Evolutionary conservation across 495 filamentous ascomycete genomes (phyloP).

Genomic region (Neurospora hispaniola): DNA sequence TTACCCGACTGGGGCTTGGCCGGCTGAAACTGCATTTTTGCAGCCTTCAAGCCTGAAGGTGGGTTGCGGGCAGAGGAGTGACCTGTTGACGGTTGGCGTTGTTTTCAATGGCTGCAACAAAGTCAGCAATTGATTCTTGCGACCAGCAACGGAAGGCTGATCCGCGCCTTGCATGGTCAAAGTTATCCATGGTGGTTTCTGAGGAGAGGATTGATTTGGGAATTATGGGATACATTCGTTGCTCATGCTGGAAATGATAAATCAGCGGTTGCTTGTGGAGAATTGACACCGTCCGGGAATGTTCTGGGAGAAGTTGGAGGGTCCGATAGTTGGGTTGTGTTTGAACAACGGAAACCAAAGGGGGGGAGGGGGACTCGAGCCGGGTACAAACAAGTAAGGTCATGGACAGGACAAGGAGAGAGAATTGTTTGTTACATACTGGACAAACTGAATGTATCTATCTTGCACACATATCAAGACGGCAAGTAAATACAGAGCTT

Average conservation of each 20-base stretch:
- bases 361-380: too few relatives aligned
- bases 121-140: slow-evolving; percentile 40
- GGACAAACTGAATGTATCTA: too few relatives aligned
- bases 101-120: slow-evolving; percentile 41
- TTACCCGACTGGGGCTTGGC: slow-evolving; percentile 21
- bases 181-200: slow-evolving; percentile 34
- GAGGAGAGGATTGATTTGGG: too few relatives aligned
- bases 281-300: not conserved
- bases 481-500: too few relatives aligned
- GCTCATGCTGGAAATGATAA: too few relatives aligned
- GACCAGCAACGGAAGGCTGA: slow-evolving; percentile 24
- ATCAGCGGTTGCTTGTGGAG: not conserved
- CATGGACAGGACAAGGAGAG: too few relatives aligned
- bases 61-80: slow-evolving; percentile 2
- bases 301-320: not conserved
- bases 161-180: too few relatives aligned
- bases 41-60: slow-evolving; percentile 1
- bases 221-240: too few relatives aligned
- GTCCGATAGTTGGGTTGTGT: not conserved
- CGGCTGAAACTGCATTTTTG: slow-evolving; percentile 3
- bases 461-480: too few relatives aligned
- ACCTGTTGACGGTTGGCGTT: slow-evolving; percentile 45
- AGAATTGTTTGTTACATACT: too few relatives aligned
- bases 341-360: not conserved
- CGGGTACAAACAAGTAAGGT: too few relatives aligned